Conservation (phyloP, 2,329 filamentous ascomycete species). For the Tetracladium maxilliforme region DNA sequence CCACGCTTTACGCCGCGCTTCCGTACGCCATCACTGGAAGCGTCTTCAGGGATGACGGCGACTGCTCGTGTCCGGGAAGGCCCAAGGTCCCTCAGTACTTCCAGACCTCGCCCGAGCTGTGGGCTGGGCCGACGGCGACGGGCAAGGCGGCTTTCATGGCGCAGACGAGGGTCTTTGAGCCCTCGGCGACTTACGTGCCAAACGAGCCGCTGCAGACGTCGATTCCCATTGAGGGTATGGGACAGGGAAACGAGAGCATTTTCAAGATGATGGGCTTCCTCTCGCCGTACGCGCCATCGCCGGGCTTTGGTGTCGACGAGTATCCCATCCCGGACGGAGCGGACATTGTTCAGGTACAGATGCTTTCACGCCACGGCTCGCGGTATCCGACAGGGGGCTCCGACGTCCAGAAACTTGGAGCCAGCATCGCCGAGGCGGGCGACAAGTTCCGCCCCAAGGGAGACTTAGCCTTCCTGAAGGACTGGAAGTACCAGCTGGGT, state of each 20-base stretch:
- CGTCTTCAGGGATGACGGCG: conserved; percentile 4
- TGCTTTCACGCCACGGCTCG: conserved; percentile 60
- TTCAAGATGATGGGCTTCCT: conserved; percentile 58
- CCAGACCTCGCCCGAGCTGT: conserved; percentile 43
- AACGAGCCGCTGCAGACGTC: conserved; percentile 59
- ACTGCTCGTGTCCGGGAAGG: conserved; percentile 12
- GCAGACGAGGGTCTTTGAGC: conserved; percentile 49
- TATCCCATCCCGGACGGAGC: conserved; percentile 51
- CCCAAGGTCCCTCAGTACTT: conserved; percentile 44
- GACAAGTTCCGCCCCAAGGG: conserved; percentile 41
- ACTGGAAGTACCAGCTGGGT: conserved; percentile 56
- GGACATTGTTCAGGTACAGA: conserved; percentile 54
- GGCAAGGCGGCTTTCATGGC: conserved; percentile 56
- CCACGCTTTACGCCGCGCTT: no score
- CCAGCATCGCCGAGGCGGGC: conserved; percentile 33
- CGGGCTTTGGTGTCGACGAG: conserved; percentile 63
- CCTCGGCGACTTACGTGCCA: conserved; percentile 45
- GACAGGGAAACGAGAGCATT: conserved; percentile 43
- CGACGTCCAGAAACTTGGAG: conserved; percentile 37
- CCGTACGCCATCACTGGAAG: conserved; percentile 18
- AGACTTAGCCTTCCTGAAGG: conserved; percentile 48
- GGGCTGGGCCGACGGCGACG: conserved; percentile 54
- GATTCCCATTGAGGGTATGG: conserved; percentile 47
- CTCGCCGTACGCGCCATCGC: conserved; percentile 54
- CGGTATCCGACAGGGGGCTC: conserved; percentile 54